These are phyloP conservation scores for Aspergillus fischeri DNA, from an alignment of 2,329 filamentous ascomycete genomes.

Conservation along the genomic window DNA sequence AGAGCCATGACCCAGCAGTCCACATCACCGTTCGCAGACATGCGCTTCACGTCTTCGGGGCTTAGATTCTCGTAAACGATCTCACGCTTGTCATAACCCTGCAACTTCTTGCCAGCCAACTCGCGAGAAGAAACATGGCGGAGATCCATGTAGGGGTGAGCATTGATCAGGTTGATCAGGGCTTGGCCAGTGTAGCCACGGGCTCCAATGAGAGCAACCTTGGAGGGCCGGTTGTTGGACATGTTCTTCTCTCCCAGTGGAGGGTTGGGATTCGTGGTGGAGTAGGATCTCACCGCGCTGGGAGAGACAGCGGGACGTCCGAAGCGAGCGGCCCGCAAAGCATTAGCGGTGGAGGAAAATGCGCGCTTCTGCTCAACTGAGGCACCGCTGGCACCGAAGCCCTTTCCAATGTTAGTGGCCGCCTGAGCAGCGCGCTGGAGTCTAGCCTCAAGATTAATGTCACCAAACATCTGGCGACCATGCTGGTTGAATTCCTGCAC, in stretches of 20 bases:
- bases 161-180: slow-evolving; percentile 79
- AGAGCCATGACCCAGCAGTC: slow-evolving; percentile 98
- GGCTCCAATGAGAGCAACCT: slow-evolving; percentile 82
- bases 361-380: slow-evolving; percentile 58
- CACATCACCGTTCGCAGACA: slow-evolving; percentile 79
- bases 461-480: slow-evolving; percentile 80
- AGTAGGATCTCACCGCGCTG: slow-evolving; percentile 36
- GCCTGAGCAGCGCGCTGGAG: slow-evolving; percentile 72
- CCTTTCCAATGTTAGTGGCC: slow-evolving; percentile 54
- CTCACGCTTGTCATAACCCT: slow-evolving; percentile 86
- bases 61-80: slow-evolving; percentile 89
- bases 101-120: slow-evolving; percentile 76
- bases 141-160: slow-evolving; percentile 85
- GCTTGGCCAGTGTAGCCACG: slow-evolving; percentile 93
- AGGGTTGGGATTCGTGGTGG: slow-evolving; percentile 72
- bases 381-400: slow-evolving; percentile 44
- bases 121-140: slow-evolving; percentile 91
- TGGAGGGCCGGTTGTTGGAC: slow-evolving; percentile 72
- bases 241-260: slow-evolving; percentile 84
- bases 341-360: slow-evolving; percentile 58
- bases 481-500: slow-evolving; percentile 82
- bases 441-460: slow-evolving; percentile 83
- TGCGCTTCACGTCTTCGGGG: slow-evolving; percentile 77
- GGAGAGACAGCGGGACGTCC: slow-evolving; percentile 27
- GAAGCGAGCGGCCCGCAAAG: slow-evolving; percentile 33